These are phyloP conservation scores for Rutstroemia sp. DNA, from an alignment of 2,329 filamentous ascomycete species.

Conservation along the genomic window DNA sequence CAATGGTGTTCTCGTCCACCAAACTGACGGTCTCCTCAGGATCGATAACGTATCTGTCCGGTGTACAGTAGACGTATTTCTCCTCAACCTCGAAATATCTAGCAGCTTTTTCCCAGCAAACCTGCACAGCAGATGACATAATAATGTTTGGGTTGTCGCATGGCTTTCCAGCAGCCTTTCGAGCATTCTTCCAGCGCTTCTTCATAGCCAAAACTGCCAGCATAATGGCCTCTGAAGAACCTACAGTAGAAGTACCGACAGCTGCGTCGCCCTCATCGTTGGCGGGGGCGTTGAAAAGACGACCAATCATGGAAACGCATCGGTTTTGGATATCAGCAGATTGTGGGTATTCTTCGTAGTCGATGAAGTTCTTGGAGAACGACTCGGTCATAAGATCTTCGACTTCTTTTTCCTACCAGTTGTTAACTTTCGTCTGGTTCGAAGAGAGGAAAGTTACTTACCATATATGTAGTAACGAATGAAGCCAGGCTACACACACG, in stretches of 20 bases:
- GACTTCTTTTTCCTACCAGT: constrained; percentile 72
- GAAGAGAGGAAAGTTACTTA: constrained; percentile 31
- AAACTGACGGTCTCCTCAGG: constrained; percentile 52
- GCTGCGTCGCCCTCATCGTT: constrained; percentile 50
- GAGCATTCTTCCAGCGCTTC: constrained; percentile 84
- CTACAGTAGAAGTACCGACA: constrained; percentile 82
- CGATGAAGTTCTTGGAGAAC: constrained; percentile 93
- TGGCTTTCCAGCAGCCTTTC: constrained; percentile 75
- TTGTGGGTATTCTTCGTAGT: constrained; percentile 79
- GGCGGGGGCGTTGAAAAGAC: constrained; percentile 74
- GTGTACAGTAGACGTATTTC: constrained; percentile 62
- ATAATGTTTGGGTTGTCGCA: constrained; percentile 78
- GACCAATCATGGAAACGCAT: constrained; percentile 84
- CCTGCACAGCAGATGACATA: constrained; percentile 94
- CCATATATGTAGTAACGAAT: constrained; percentile 96
- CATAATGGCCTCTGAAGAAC: constrained; percentile 86
- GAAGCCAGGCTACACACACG: constrained; percentile 61
- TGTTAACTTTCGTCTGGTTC: neutral
- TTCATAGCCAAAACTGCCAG: constrained; percentile 85
- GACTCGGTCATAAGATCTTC: constrained; percentile 93
- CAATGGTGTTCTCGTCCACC: constrained; percentile 69
- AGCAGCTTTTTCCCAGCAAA: constrained; percentile 92
- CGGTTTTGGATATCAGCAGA: constrained; percentile 84
- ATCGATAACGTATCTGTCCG: constrained; percentile 56
- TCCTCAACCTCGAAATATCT: constrained; percentile 92